Evolutionary conservation across 345 rosid species (phyloP).

Genomic region (Lumnitzera racemosa): DNA sequence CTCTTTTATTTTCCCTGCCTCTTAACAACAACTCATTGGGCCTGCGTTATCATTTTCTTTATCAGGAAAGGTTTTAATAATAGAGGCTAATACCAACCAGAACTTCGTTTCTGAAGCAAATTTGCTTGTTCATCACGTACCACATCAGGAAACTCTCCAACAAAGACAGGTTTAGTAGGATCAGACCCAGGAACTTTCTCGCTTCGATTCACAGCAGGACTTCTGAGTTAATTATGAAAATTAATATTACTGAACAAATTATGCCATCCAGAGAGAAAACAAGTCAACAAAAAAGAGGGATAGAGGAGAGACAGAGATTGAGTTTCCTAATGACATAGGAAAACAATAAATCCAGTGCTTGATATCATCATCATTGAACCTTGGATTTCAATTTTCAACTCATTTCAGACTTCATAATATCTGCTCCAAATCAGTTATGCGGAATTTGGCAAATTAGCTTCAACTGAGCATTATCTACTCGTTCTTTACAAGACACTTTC

Average conservation of each 20-base stretch:
- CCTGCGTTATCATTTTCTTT: background rate
- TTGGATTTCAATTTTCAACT: no score
- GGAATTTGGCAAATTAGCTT: no score
- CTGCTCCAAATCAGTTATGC: no score
- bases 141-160: slow-evolving; percentile 74
- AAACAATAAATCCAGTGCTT: background rate
- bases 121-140: slow-evolving; percentile 64
- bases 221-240: slow-evolving; percentile 28
- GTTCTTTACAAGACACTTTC: no score
- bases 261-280: background rate
- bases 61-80: background rate
- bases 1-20: no score
- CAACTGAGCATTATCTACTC: no score
- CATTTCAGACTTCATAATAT: no score
- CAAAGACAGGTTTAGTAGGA: slow-evolving; percentile 74
- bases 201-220: slow-evolving; percentile 35
- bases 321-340: background rate
- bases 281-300: background rate
- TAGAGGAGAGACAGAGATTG: background rate
- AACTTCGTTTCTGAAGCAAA: slow-evolving; percentile 34
- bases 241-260: background rate
- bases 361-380: background rate
- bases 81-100: slow-evolving; percentile 36
- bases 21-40: no score
- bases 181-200: slow-evolving; percentile 42